Evolutionary conservation across 2,329 filamentous ascomycete genomes (phyloP).

Genomic region (Plenodomus lindquistii): DNA sequence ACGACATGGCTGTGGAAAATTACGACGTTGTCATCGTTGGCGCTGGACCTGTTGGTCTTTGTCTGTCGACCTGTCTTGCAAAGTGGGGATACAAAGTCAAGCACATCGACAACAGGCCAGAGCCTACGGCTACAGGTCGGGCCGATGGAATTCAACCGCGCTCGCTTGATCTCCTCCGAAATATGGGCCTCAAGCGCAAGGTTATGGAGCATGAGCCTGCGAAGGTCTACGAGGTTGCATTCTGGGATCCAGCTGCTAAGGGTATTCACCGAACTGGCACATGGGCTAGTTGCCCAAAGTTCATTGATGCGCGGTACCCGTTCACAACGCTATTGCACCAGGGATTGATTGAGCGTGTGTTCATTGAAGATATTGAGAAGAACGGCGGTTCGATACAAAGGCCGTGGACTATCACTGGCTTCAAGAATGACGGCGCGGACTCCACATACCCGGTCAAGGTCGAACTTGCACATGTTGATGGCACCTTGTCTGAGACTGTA

Average conservation of each 20-base stretch:
- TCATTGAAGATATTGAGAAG: conserved; percentile 65
- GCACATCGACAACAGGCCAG: conserved; percentile 87
- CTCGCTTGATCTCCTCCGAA: conserved; percentile 81
- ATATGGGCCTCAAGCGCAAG: conserved; percentile 84
- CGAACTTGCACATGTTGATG: conserved; percentile 75
- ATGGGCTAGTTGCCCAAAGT: conserved; percentile 87
- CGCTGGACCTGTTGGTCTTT: conserved; percentile 84
- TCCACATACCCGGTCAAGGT: conserved; percentile 81
- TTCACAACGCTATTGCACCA: conserved; percentile 67
- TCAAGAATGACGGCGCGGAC: conserved; percentile 63
- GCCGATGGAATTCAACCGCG: conserved; percentile 92
- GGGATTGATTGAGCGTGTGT: conserved; percentile 64
- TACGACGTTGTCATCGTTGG: conserved; percentile 82
- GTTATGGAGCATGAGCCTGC: conserved; percentile 89
- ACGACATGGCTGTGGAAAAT: conserved; percentile 44
- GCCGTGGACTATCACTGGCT: conserved; percentile 65
- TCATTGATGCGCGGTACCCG: conserved; percentile 69
- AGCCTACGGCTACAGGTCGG: conserved; percentile 82
- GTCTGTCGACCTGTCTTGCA: conserved; percentile 84
- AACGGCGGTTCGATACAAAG: conserved; percentile 60
- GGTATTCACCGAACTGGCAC: conserved; percentile 64
- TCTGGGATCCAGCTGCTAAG: conserved; percentile 63
- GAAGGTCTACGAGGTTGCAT: conserved; percentile 75
- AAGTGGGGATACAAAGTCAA: conserved; percentile 95
- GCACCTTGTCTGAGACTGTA: conserved; percentile 67